Evolutionary conservation across 148 eudicot genomes (phyloP).

Genomic region (Fagopyrum tataricum): DNA sequence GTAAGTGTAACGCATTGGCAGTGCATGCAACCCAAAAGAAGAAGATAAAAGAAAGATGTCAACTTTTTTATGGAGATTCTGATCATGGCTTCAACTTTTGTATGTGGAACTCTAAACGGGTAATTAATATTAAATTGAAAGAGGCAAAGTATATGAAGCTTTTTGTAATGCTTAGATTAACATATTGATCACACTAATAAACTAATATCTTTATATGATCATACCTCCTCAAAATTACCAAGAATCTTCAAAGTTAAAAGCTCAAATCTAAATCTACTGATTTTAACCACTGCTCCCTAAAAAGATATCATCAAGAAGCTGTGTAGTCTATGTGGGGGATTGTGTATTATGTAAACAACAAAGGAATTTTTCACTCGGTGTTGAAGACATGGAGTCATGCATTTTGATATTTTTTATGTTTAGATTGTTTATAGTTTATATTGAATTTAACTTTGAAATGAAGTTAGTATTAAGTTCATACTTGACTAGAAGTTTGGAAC

Average conservation of each 20-base stretch:
- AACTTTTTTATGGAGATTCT: constrained; percentile 3
- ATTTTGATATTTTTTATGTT: no score
- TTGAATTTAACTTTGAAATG: no score
- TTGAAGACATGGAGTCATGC: neutral
- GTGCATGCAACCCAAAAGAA: constrained; percentile 7
- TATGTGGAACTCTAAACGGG: neutral
- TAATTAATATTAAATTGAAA: neutral
- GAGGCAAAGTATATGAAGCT: neutral
- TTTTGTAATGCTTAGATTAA: neutral
- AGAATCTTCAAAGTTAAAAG: constrained; percentile 44
- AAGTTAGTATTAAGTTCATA: no score
- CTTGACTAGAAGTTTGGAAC: no score
- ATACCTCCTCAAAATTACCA: constrained; percentile 33
- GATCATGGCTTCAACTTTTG: neutral
- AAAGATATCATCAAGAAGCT: constrained; percentile 15
- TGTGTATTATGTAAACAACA: constrained; percentile 13
- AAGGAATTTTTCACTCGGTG: neutral
- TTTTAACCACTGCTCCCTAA: constrained; percentile 38
- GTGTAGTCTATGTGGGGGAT: constrained; percentile 10
- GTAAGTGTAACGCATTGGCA: neutral
- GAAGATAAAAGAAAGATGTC: neutral
- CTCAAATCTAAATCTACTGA: constrained; percentile 48
- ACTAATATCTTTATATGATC: neutral
- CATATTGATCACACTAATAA: neutral
- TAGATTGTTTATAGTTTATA: no score